These are phyloP conservation scores for Pisolithus orientalis DNA, from an alignment of 768 basidiomycete genomes.

Conservation along the genomic window DNA sequence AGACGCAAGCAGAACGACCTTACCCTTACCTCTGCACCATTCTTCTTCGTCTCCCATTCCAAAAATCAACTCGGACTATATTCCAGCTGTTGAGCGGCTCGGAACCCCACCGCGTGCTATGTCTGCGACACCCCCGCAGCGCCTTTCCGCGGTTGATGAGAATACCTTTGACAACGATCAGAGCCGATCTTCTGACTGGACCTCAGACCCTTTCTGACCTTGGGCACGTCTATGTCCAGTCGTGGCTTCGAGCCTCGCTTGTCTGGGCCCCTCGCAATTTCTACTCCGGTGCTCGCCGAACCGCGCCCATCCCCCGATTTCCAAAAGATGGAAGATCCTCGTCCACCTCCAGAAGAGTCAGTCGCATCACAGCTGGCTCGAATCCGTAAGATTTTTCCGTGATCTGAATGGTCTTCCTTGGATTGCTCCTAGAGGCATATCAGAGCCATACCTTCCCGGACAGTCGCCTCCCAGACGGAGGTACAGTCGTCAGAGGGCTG, in stretches of 20 bases:
- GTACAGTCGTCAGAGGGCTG: constrained; percentile 20
- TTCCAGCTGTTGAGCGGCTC: constrained; percentile 23
- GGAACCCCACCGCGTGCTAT: constrained; percentile 19
- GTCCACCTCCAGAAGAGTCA: constrained; percentile 31
- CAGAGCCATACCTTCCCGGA: constrained; percentile 43
- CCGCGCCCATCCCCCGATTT: constrained; percentile 41
- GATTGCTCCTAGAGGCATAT: constrained; percentile 40
- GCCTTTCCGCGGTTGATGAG: constrained; percentile 20
- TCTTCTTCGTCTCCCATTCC: constrained; percentile 14
- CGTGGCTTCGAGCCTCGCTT: constrained; percentile 18
- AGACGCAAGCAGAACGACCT: constrained; percentile 8
- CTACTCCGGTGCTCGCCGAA: constrained; percentile 25
- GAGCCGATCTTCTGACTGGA: constrained; percentile 7
- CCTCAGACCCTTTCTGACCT: constrained; percentile 16
- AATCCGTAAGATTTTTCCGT: constrained; percentile 29
- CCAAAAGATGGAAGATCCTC: constrained; percentile 43
- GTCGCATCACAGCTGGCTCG: constrained; percentile 32
- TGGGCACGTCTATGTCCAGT: constrained; percentile 18
- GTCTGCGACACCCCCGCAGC: constrained; percentile 21
- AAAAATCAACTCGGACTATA: constrained; percentile 21
- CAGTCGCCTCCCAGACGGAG: constrained; percentile 21
- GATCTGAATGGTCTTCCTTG: constrained; percentile 41
- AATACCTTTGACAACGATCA: constrained; percentile 14
- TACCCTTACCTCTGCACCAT: constrained; percentile 17
- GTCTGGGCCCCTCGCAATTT: constrained; percentile 23